phyloP scores from a whole-genome alignment of 2,329 filamentous ascomycete species.

The Sphaerostilbella broomeana region DNA sequence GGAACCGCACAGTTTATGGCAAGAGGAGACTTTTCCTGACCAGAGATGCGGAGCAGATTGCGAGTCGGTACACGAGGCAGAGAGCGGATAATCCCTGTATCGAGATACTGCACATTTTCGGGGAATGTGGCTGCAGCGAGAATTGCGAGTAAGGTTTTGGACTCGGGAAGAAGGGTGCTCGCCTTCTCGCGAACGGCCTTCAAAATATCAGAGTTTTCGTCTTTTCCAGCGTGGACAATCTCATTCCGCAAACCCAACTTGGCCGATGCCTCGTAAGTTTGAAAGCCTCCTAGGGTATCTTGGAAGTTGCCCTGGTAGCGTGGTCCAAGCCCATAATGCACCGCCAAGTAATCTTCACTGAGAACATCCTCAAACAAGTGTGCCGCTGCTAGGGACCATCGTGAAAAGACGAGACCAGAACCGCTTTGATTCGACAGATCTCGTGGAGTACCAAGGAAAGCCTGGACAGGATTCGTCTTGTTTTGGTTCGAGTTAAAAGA shows the following conservation, averaged over 20 bases:
- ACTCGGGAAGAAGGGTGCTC: conserved; percentile 72
- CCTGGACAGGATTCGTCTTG: conserved; percentile 68
- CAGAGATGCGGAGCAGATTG: conserved; percentile 39
- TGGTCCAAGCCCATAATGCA: conserved; percentile 83
- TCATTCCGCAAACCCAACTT: conserved; percentile 88
- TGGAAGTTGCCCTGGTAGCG: conserved; percentile 95
- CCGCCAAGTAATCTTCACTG: conserved; percentile 86
- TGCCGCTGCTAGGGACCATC: conserved; percentile 84
- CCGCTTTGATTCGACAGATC: conserved; percentile 75
- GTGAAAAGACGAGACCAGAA: conserved; percentile 64
- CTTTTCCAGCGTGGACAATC: conserved; percentile 78
- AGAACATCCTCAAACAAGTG: conserved; percentile 82
- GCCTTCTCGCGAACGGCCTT: conserved; percentile 82
- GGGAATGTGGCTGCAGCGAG: conserved; percentile 74
- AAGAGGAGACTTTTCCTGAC: conserved; percentile 58
- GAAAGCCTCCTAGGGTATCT: conserved; percentile 89
- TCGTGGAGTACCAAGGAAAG: conserved; percentile 87
- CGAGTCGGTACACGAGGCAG: conserved; percentile 68
- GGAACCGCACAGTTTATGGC: conserved; percentile 85
- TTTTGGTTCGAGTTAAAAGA: conserved; percentile 54
- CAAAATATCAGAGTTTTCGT: conserved; percentile 86
- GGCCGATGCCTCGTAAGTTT: conserved; percentile 92
- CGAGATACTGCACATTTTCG: conserved; percentile 71
- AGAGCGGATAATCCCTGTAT: conserved; percentile 67
- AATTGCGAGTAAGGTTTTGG: conserved; percentile 74